Percentiles rank a stretch among this genome's conserved stretches.
Conservation (phyloP, 2,329 filamentous ascomycete genomes). For the Pseudogymnoascus sp. region DNA sequence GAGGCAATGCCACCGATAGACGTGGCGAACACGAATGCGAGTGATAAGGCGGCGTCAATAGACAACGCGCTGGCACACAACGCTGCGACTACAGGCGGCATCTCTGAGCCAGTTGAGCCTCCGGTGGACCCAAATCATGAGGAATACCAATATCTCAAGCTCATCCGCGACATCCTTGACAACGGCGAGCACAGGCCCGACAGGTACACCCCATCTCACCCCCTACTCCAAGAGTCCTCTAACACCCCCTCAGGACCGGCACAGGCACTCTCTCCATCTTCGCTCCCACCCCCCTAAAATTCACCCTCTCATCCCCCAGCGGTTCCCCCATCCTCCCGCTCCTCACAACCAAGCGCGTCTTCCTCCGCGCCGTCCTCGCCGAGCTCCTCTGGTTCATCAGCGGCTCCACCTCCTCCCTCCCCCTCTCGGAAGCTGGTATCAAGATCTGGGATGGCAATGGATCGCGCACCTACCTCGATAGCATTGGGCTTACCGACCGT, state of each 20-base stretch:
- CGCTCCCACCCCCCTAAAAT: constrained; percentile 77
- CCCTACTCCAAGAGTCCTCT: neutral
- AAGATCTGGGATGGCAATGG: constrained; percentile 99
- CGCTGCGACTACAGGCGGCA: neutral
- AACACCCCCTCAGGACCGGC: constrained; percentile 56
- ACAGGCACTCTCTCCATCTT: constrained; percentile 89
- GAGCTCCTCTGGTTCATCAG: constrained; percentile 95
- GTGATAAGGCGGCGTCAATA: neutral
- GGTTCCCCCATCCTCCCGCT: constrained; percentile 68
- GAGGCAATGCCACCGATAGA: constrained; percentile 1
- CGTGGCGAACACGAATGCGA: neutral
- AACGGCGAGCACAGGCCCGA: constrained; percentile 84
- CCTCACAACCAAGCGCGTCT: constrained; percentile 95
- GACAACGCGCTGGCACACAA: neutral
- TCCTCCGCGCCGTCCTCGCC: constrained; percentile 77
- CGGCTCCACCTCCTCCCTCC: constrained; percentile 69
- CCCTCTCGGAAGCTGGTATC: constrained; percentile 70
- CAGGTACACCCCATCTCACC: constrained; percentile 41
- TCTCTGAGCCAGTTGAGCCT: neutral
- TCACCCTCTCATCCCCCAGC: constrained; percentile 59
- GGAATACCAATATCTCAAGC: constrained; percentile 86
- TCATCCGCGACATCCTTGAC: constrained; percentile 76
- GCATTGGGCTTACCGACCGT: constrained; percentile 69
- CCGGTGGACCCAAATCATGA: constrained; percentile 47
- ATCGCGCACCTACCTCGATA: constrained; percentile 81